A percentile compares a stretch with the other conserved stretches of the same genome.
These are phyloP conservation scores for Nicotiana noctiflora DNA, from an alignment of 257 asterid species.

Conservation along the genomic window DNA sequence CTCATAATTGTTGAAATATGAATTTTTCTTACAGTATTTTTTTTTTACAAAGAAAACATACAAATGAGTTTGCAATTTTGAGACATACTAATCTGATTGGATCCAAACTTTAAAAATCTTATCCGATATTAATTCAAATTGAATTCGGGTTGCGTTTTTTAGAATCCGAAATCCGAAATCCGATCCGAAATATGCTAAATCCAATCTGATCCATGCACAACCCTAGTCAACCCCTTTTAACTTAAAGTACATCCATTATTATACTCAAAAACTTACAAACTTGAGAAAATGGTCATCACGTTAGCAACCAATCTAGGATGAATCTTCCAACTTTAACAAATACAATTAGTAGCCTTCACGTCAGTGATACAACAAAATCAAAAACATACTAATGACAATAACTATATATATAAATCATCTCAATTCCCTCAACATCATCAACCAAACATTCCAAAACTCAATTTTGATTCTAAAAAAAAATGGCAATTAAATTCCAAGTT, in stretches of 20 bases:
- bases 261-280: background rate
- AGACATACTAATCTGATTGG: too few relatives aligned
- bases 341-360: conserved; percentile 46
- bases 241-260: background rate
- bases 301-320: conserved; percentile 20
- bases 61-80: too few relatives aligned
- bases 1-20: too few relatives aligned
- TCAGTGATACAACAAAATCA: conserved; percentile 6
- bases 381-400: background rate
- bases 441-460: background rate
- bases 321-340: background rate
- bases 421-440: conserved; percentile 1
- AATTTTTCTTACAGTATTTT: too few relatives aligned
- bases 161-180: too few relatives aligned
- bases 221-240: background rate
- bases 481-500: conserved; percentile 42
- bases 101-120: too few relatives aligned
- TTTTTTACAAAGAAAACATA: too few relatives aligned
- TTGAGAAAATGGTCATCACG: conserved; percentile 42
- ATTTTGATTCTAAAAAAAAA: conserved; percentile 1
- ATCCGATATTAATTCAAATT: too few relatives aligned
- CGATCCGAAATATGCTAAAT: too few relatives aligned
- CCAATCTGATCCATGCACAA: too few relatives aligned
- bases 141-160: too few relatives aligned
- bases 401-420: conserved; percentile 25